Base-by-base conservation (phyloP, 148 eudicot species). In the Persicaria tinctoria region DNA sequence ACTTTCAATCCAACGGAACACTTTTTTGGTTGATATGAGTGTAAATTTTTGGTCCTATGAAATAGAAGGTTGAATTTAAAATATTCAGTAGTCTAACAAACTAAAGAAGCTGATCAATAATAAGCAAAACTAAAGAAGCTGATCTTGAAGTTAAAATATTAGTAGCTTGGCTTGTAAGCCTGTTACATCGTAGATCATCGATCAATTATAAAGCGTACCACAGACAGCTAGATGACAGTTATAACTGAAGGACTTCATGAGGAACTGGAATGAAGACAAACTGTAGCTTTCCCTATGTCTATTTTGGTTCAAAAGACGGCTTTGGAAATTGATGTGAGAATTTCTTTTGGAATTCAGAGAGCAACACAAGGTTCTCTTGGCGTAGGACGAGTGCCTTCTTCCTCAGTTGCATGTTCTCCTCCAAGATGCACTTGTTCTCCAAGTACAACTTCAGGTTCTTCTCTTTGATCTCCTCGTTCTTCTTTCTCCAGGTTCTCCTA, bases 401-500 rank as follows among this genome's bases (percentile, higher is more conserved):
- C 83, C 86, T 87, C 80, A 94, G 57, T 79, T 78, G 86, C 41
- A 86, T 89, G 73, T 94, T 94, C 81, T 88, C 90, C 81, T 86
- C 82, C 27, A 86, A 20, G 8, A 94, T 94, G 70, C 83, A 83
- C 51, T 81, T 82, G 85, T 94, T 94, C 83, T 94, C 87, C 87
- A 88, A 73, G 77, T 89, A 94, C 82, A 94, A 76, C 85, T 86
- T 89, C 87, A 91, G 79, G 82, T 94, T 94, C 93, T 84, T 82
- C 49, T 87, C 73, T 70, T 84, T 82, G 85, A 93, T 89, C 23
- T 84, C 83, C 45, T 64, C 41, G 10, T 5, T 23, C 11, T 60
- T 60, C 44, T 14, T 23, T 60, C 10, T 13, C 68, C 68, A 27
- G 1, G 23, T 60, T 23, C 68, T 10, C 68, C 68, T 60, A 27